Conservation (phyloP, 2,329 filamentous ascomycete genomes). For the Pestalotiopsis sp. region DNA sequence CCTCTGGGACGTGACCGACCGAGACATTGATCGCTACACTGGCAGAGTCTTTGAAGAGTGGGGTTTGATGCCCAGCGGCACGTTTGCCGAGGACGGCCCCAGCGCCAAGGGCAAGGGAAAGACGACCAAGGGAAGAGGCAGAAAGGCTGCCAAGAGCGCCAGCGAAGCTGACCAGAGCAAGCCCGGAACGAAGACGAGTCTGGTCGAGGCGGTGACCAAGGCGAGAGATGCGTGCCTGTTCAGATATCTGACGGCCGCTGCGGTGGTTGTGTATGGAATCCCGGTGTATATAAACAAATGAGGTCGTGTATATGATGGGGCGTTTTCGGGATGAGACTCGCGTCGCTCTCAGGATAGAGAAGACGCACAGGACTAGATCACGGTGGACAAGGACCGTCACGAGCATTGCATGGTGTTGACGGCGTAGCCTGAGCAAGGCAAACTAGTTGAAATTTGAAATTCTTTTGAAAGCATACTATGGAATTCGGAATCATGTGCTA, state of each 20-base stretch:
- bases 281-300: conserved; percentile 73
- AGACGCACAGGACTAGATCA: not conserved
- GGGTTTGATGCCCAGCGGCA: conserved; percentile 67
- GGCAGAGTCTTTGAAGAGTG: conserved; percentile 79
- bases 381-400: not conserved
- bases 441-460: not conserved
- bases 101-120: conserved; percentile 23
- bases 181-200: conserved; percentile 46
- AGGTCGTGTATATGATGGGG: not conserved
- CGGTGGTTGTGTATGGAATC: conserved; percentile 92
- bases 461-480: not conserved
- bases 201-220: conserved; percentile 80
- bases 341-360: not conserved
- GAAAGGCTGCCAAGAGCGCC: conserved; percentile 31
- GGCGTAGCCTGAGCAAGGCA: not conserved
- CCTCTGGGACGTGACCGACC: conserved; percentile 97
- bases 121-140: conserved; percentile 31
- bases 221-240: conserved; percentile 82
- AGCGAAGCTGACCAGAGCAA: conserved; percentile 24
- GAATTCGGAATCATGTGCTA: not conserved
- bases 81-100: conserved; percentile 38
- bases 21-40: conserved; percentile 93
- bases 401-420: not conserved
- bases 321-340: not conserved
- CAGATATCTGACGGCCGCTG: conserved; percentile 89